Evolutionary conservation across 768 basidiomycete species (phyloP), one percentile per base, ranked within the genome.

Genomic region (Mrakia hoshinonis): DNA sequence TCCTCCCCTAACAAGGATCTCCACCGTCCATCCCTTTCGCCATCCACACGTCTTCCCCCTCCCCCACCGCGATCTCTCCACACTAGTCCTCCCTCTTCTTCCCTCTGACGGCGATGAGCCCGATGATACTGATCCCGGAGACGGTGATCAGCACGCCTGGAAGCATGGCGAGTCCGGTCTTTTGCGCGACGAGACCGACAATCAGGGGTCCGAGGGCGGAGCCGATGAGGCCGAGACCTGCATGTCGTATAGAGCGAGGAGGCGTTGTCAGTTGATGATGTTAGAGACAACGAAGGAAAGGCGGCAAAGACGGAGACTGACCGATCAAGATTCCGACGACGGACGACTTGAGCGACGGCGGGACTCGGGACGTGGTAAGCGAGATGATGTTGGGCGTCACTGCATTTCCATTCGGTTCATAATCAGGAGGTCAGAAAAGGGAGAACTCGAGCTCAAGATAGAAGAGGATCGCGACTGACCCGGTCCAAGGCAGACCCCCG

Each of bases 331-430:
- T 66, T n/a, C 47, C 46, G 9, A 66, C 64, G 34, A 66, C 64
- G 7, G 47, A 31, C 6, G 47, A 49, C 31, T 66, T 66, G 48
- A 66, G 64, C 4, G 64, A 66, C 10, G 64, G 26, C 20, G 64
- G 64, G 4, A 66, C 64, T 20, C 64, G 64, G 7, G 64, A 51
- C 1, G 64, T 66, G 31, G 64, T 66, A 9, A 66, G 48, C 9
- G 64, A 66, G 64, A 66, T 66, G 64, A 66, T 66, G 48, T 66
- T 66, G 46, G 64, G 64, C 3, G 64, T 66, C n/a, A 66, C 64
- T 66, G 58, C n/a, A n/a, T n/a, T n/a, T n/a, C n/a, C n/a, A n/a
- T n/a, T n/a, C n/a, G n/a, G n/a, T n/a, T n/a, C n/a, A n/a, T n/a
- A n/a, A n/a, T n/a, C n/a, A n/a, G n/a, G n/a, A n/a, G n/a, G n/a